Base-by-base conservation (phyloP, 2,329 filamentous ascomycete species). In the Trichoderma guizhouense region DNA sequence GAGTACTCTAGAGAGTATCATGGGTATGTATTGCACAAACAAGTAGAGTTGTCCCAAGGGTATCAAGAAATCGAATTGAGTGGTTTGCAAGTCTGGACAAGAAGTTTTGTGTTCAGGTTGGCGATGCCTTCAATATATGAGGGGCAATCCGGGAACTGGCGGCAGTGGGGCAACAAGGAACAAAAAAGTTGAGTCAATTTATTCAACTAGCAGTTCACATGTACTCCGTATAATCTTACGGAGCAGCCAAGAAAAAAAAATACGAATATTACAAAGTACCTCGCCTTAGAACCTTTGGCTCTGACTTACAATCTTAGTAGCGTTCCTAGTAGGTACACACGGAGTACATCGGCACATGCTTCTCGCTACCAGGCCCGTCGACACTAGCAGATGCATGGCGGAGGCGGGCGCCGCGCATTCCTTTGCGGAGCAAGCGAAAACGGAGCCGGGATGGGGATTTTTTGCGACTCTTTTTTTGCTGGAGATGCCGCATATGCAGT, bases 121-220 rank as follows among this genome's bases (percentile, higher is more conserved):
- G 67, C 57, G 67, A 69, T 69, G 67, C 26, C 67, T 69, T 69
- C 67, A 62, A 69, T 69, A 69, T 69, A 69, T 61, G 55, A 36
- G 67, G 67, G 67, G 67, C 67, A 53, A 28, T 36, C 24, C 39
- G 36, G 55, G 36, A 51, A 34, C 34, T 69, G n/a, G n/a, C 39
- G 55, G 53, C 34, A 26, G 66, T 61, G 66, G 67, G 55, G 67
- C 24, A 69, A 26, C 66, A 57, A 57, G 66, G 66, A 57, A 62
- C 12, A 36, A 14, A 15, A 28, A 43, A 24, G 26, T 57, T 67
- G 64, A 67, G 64, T 58, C 64, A 67, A 67, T 58, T 67, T 36
- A n/a, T 28, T 57, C 30, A 26, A 34, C 9, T 26, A 18, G 32
- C 18, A 30, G 39, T 43, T 43, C 15, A 18, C 39, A 43, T 9